These are phyloP conservation scores for Trifolium repens DNA, from an alignment of 306 rosid species.

Conservation along the genomic window DNA sequence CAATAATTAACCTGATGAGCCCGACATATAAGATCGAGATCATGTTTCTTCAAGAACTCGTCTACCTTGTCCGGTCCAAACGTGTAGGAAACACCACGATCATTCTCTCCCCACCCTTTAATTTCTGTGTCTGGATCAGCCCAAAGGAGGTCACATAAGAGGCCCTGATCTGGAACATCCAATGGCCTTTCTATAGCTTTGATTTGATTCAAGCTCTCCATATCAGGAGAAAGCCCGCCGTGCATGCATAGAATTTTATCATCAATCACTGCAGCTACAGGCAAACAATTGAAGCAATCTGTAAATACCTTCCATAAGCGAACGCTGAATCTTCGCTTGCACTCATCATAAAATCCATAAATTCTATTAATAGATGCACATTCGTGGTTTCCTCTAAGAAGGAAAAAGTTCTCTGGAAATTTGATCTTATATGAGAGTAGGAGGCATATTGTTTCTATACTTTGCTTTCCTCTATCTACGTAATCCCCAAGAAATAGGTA, in stretches of 20 bases:
- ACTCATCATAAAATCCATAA: conserved; percentile 90
- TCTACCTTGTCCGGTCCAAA: conserved; percentile 79
- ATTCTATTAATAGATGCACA: conserved; percentile 91
- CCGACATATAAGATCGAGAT: conserved; percentile 83
- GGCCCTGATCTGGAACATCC: conserved; percentile 93
- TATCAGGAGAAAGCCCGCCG: conserved; percentile 87
- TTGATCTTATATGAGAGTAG: conserved; percentile 79
- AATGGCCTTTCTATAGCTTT: conserved; percentile 72
- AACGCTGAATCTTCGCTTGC: conserved; percentile 83
- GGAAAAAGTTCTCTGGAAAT: conserved; percentile 77
- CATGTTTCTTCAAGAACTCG: conserved; percentile 82
- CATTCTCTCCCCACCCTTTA: conserved; percentile 92
- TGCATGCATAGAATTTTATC: conserved; percentile 93
- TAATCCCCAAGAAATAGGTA: conserved; percentile 91
- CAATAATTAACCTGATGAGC: conserved; percentile 71
- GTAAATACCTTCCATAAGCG: conserved; percentile 86
- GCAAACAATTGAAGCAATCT: conserved; percentile 85
- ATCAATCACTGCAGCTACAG: conserved; percentile 80
- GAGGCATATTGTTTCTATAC: conserved; percentile 82
- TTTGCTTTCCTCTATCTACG: conserved; percentile 94
- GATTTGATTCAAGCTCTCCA: conserved; percentile 64
- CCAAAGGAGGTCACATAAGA: conserved; percentile 89
- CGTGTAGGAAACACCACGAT: conserved; percentile 89
- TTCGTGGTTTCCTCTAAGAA: conserved; percentile 89
- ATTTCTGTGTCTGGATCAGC: conserved; percentile 78